Conservation (phyloP, 768 basidiomycete genomes). For the Boletus tomentosulus region DNA sequence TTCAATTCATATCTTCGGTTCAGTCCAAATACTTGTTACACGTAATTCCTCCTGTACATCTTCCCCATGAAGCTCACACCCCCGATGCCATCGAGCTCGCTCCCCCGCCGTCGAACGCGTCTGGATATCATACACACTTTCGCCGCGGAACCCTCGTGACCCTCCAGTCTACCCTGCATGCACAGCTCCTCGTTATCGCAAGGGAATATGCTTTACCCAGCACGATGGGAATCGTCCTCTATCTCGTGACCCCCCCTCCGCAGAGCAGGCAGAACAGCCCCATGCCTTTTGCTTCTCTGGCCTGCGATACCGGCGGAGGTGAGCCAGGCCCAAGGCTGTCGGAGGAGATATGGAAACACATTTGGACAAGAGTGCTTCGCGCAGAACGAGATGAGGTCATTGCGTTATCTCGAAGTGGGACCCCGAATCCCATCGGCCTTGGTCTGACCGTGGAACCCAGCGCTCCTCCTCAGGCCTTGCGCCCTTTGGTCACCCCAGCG, state of each 20-base stretch:
- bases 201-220: conserved; percentile 91
- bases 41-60: conserved; percentile 71
- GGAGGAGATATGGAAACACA: conserved; percentile 81
- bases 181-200: conserved; percentile 83
- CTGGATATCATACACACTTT: conserved; percentile 77
- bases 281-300: conserved; percentile 14
- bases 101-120: conserved; percentile 53
- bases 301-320: conserved; percentile 34
- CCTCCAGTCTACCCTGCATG: conserved; percentile 75
- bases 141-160: conserved; percentile 84
- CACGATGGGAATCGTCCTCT: conserved; percentile 77
- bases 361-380: conserved; percentile 73
- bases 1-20: conserved; percentile 26
- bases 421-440: conserved; percentile 41
- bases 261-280: conserved; percentile 16
- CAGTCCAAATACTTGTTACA: conserved; percentile 76
- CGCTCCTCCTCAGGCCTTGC: conserved; percentile 31
- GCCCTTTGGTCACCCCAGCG: conserved; percentile 46
- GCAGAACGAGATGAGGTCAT: conserved; percentile 49
- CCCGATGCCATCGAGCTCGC: conserved; percentile 41
- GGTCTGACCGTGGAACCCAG: conserved; percentile 40
- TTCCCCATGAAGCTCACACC: conserved; percentile 59
- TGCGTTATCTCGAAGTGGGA: conserved; percentile 32
- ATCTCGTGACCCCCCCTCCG: conserved; percentile 53
- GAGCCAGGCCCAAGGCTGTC: conserved; percentile 79